phyloP scores from a whole-genome alignment of 768 basidiomycete species.

The Tylopilus intermedius region DNA sequence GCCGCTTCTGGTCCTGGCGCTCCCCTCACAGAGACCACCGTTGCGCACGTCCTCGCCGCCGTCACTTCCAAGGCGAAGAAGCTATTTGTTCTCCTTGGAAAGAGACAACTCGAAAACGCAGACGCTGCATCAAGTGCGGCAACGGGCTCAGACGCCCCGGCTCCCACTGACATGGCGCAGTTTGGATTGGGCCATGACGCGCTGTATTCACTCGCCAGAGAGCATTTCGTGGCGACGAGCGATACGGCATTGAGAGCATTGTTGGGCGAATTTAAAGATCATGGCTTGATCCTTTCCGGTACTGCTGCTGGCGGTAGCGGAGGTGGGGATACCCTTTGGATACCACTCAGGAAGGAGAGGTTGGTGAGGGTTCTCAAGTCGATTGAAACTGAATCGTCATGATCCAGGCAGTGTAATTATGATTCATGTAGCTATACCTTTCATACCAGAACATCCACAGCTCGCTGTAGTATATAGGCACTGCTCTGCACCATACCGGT shows the following conservation, averaged over 20 bases:
- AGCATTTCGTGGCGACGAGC: constrained; percentile 84
- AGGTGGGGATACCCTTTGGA: constrained; percentile 69
- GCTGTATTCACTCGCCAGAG: constrained; percentile 69
- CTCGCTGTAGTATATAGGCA: not conserved
- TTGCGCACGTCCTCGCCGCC: constrained; percentile 76
- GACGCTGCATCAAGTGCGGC: constrained; percentile 17
- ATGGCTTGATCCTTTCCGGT: constrained; percentile 65
- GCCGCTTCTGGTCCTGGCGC: constrained; percentile 30
- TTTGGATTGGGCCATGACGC: constrained; percentile 60
- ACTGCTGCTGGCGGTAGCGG: constrained; percentile 40
- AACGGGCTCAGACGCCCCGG: constrained; percentile 3
- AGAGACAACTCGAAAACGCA: constrained; percentile 60
- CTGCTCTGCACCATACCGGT: not conserved
- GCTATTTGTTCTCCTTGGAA: constrained; percentile 69
- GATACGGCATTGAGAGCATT: constrained; percentile 79
- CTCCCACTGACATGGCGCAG: constrained; percentile 34
- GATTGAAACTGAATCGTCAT: constrained; percentile 20
- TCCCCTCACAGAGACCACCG: constrained; percentile 68
- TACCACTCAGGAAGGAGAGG: constrained; percentile 77
- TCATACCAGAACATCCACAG: not conserved
- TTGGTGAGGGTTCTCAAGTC: constrained; percentile 44
- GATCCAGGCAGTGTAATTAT: constrained; percentile 3
- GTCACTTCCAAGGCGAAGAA: constrained; percentile 86
- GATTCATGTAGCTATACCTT: not conserved
- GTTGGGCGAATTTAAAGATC: constrained; percentile 88